phyloP scores from a whole-genome alignment of 2,329 filamentous ascomycete species.

The Plenodomus biglobosus region DNA sequence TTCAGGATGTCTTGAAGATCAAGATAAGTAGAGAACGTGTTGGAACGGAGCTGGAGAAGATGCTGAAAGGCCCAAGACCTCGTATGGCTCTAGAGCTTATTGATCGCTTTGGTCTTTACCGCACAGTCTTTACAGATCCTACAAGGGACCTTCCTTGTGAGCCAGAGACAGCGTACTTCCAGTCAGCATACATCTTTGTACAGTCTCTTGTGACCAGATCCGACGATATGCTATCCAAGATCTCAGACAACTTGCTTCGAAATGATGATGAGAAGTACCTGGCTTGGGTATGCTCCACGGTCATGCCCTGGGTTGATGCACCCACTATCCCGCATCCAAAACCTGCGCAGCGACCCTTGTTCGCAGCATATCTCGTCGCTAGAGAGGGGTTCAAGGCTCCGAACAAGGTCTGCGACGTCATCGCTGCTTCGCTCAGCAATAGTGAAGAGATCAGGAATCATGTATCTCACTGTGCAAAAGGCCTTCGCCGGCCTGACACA shows the following conservation, averaged over 20 bases:
- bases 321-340: slow-evolving; percentile 54
- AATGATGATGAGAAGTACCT: slow-evolving; percentile 68
- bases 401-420: slow-evolving; percentile 71
- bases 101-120: slow-evolving; percentile 67
- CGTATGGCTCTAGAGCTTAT: slow-evolving; percentile 65
- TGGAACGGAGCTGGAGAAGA: slow-evolving; percentile 86
- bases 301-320: slow-evolving; percentile 70
- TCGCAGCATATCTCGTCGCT: slow-evolving; percentile 63
- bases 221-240: slow-evolving; percentile 45
- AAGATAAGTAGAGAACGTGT: slow-evolving; percentile 95
- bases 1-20: slow-evolving; percentile 73
- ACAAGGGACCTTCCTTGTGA: slow-evolving; percentile 53
- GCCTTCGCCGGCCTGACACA: slow-evolving; percentile 50
- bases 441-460: slow-evolving; percentile 63
- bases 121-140: slow-evolving; percentile 73
- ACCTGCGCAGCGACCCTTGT: slow-evolving; percentile 29
- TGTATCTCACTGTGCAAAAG: slow-evolving; percentile 57
- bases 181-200: slow-evolving; percentile 65
- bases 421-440: slow-evolving; percentile 66
- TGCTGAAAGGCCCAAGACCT: slow-evolving; percentile 71
- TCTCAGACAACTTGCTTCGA: slow-evolving; percentile 54
- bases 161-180: slow-evolving; percentile 65
- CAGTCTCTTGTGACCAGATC: slow-evolving; percentile 19
- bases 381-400: slow-evolving; percentile 78
- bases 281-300: slow-evolving; percentile 73